Evolutionary conservation across 1,284 basidiomycete genomes (phyloP).

Genomic region (Rhizoctonia solani): DNA sequence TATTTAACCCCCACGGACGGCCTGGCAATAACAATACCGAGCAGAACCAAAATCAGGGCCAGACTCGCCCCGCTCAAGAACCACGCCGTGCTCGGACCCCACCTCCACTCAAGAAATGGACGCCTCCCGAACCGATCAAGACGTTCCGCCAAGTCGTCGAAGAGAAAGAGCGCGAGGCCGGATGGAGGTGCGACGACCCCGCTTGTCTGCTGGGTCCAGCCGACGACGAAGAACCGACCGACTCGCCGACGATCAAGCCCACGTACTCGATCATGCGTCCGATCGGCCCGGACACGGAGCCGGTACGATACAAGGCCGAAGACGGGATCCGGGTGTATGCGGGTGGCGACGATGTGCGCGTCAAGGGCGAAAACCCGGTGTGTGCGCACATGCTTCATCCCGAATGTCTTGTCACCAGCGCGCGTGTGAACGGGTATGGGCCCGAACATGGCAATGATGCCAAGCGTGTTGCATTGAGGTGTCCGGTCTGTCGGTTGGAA

Average conservation of each 20-base stretch:
- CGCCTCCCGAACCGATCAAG: slow-evolving; percentile 18
- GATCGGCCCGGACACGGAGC: background rate
- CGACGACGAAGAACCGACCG: slow-evolving; percentile 19
- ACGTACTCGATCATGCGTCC: slow-evolving; percentile 23
- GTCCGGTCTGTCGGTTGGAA: slow-evolving; percentile 18
- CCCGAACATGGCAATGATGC: background rate
- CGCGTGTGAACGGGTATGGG: slow-evolving; percentile 21
- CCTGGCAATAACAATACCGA: too few relatives aligned
- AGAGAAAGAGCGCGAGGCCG: slow-evolving; percentile 28
- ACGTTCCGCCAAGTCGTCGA: slow-evolving; percentile 29
- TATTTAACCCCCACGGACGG: slow-evolving; percentile 18
- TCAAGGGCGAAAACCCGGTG: slow-evolving; percentile 30
- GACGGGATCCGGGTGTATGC: slow-evolving; percentile 30
- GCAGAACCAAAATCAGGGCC: background rate
- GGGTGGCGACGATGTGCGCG: slow-evolving; percentile 22
- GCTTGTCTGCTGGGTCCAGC: slow-evolving; percentile 25
- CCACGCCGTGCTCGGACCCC: background rate
- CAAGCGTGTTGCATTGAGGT: slow-evolving; percentile 17
- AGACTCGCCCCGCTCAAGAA: background rate
- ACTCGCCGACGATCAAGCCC: slow-evolving; percentile 1
- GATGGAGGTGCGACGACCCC: slow-evolving; percentile 31
- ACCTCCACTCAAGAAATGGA: slow-evolving; percentile 17
- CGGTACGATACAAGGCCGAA: background rate
- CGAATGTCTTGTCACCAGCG: slow-evolving; percentile 21
- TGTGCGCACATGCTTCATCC: slow-evolving; percentile 18